Percentiles rank a stretch among this genome's conserved stretches.
Conservation (phyloP, 2,329 filamentous ascomycete species). For the Nemania abortiva region DNA sequence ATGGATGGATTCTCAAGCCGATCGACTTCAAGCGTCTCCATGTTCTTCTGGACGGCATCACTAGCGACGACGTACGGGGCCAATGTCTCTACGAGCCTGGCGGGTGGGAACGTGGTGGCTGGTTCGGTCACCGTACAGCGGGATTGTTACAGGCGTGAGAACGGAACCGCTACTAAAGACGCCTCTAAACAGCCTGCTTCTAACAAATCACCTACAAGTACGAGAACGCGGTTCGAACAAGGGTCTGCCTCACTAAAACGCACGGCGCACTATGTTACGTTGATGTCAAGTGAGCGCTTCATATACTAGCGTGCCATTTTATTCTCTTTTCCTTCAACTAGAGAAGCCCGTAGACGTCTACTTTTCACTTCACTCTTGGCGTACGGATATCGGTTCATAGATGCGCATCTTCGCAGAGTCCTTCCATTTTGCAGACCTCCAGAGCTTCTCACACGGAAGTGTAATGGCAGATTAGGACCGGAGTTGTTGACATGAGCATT, state of each 20-base stretch:
- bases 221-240: background rate
- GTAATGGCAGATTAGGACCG: background rate
- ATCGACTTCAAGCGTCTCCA: conserved; percentile 83
- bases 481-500: background rate
- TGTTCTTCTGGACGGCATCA: conserved; percentile 76
- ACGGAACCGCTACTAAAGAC: background rate
- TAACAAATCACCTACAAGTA: background rate
- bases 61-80: conserved; percentile 68
- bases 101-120: conserved; percentile 87
- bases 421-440: background rate
- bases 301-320: background rate
- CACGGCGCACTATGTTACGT: background rate
- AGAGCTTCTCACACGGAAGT: background rate
- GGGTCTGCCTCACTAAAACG: background rate
- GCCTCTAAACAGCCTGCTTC: background rate
- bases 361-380: background rate
- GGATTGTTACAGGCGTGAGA: background rate
- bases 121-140: conserved; percentile 67
- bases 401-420: background rate
- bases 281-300: background rate
- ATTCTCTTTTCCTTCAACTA: background rate
- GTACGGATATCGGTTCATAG: background rate
- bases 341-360: background rate
- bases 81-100: conserved; percentile 77
- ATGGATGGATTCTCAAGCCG: conserved; percentile 91